These are phyloP conservation scores for Skeletonema marinoi DNA, from an alignment of 108 stramenopile genomes.

Conservation along the genomic window DNA sequence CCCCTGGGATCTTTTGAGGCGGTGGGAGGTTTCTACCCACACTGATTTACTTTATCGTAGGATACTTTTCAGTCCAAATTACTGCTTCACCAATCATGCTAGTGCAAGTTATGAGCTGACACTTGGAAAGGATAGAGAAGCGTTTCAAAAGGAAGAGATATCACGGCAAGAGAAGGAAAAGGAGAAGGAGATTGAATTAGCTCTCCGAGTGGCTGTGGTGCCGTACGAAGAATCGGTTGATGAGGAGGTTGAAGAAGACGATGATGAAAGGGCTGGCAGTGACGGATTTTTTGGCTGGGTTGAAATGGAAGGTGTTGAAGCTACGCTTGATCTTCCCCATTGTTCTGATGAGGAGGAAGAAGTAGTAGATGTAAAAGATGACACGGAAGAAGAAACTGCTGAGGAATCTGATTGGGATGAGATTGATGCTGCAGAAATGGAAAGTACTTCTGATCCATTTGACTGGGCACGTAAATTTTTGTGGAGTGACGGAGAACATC, in stretches of 20 bases:
- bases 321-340: neutral
- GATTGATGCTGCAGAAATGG: slow-evolving; percentile 37
- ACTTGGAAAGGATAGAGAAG: slow-evolving; percentile 69
- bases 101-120: slow-evolving; percentile 73
- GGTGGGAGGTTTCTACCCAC: slow-evolving; percentile 65
- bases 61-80: slow-evolving; percentile 61
- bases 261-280: slow-evolving; percentile 29
- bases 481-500: slow-evolving; percentile 73
- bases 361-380: slow-evolving; percentile 12
- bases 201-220: slow-evolving; percentile 65
- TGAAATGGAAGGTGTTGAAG: slow-evolving; percentile 16
- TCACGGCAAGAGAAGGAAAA: slow-evolving; percentile 50
- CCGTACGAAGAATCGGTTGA: slow-evolving; percentile 46
- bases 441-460: slow-evolving; percentile 59
- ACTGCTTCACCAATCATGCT: slow-evolving; percentile 62
- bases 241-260: slow-evolving; percentile 61
- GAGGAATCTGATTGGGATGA: slow-evolving; percentile 2
- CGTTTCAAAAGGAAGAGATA: slow-evolving; percentile 50
- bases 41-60: slow-evolving; percentile 75
- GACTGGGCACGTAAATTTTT: slow-evolving; percentile 79
- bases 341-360: slow-evolving; percentile 1
- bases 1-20: slow-evolving; percentile 42
- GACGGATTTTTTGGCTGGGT: slow-evolving; percentile 49
- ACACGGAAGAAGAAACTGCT: slow-evolving; percentile 20
- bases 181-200: slow-evolving; percentile 56